A percentile compares a stretch with the other conserved stretches of the same genome.
Evolutionary conservation across 2,329 filamentous ascomycete species (phyloP).

Genomic region (Dryadomyces quercus-mongolicae): DNA sequence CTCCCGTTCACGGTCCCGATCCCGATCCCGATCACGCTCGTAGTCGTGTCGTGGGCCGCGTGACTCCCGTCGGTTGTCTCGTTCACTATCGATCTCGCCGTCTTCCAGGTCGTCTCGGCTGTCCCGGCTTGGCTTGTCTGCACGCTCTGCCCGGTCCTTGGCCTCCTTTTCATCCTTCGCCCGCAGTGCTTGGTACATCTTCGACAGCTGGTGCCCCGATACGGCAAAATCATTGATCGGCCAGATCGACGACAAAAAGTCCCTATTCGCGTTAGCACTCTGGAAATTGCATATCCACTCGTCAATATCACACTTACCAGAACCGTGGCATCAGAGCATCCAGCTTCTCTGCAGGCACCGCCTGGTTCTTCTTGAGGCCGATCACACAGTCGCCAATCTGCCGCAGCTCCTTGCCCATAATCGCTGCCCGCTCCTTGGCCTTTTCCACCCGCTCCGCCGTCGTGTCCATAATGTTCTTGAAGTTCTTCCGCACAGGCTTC

Average conservation of each 20-base stretch:
- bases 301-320: constrained; percentile 17
- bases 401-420: constrained; percentile 24
- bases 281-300: background rate
- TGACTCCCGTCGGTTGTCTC: constrained; percentile 16
- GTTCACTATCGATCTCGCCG: constrained; percentile 24
- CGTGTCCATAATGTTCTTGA: constrained; percentile 24
- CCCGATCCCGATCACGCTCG: constrained; percentile 8
- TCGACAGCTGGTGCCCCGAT: constrained; percentile 22
- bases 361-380: constrained; percentile 19
- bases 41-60: constrained; percentile 8
- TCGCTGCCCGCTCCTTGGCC: constrained; percentile 24
- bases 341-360: constrained; percentile 17
- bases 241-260: constrained; percentile 26
- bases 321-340: constrained; percentile 24
- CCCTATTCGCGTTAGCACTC: constrained; percentile 15
- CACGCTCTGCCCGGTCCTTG: constrained; percentile 13
- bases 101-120: constrained; percentile 22
- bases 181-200: constrained; percentile 23
- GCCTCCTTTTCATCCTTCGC: constrained; percentile 20
- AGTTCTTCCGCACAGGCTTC: constrained; percentile 23
- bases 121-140: constrained; percentile 3
- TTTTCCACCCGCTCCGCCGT: constrained; percentile 17
- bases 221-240: constrained; percentile 24
- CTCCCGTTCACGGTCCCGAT: constrained; percentile 1
- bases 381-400: constrained; percentile 23